Base-by-base conservation (phyloP, 805 yeast genomes). In the Candida hungchunana region DNA sequence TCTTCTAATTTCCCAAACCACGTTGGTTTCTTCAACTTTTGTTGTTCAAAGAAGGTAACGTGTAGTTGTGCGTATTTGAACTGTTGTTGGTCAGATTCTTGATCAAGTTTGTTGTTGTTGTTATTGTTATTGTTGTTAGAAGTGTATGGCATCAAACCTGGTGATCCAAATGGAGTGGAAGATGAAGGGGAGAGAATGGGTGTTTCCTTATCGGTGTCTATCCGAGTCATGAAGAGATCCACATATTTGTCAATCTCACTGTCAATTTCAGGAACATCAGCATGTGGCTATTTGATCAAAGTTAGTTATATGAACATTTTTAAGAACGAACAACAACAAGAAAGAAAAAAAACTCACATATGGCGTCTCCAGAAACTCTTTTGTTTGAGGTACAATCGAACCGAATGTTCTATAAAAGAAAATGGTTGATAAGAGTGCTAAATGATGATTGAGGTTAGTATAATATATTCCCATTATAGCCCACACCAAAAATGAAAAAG, bases 381-480 rank as follows among this genome's bases (percentile, higher is more conserved):
- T 58, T 4, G 74, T 68, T 12, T 62, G 56, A 2, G 89, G 87
- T 2, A 60, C 56, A 13, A 81, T 63, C 1, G 79, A 69, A 0
- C 89, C 90, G 51, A 84, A 76, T 18, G 81, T 60, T 29, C 94
- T 61, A 37, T 77, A 74, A 55, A 83, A 83, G 53, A 83, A 73
- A 14, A 83, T 75, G 2, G 84, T 64, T 64, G 84, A 77, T 36
- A 84, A 55, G 18, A 81, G 58, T 2, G 82, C 85, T 66, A 23
- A 10, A 8, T n/a, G 10, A 20, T 20, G 23, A 20, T 20, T 8
- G n/a, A n/a, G n/a, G n/a, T n/a, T n/a, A n/a, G n/a, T n/a, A n/a
- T n/a, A n/a, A n/a, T n/a, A n/a, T n/a, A n/a, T n/a, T n/a, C n/a
- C n/a, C n/a, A n/a, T n/a, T n/a, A n/a, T n/a, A n/a, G n/a, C n/a